Evolutionary conservation across 179 eudicot species (phyloP).

Genomic region (Corrigiola litoralis): DNA sequence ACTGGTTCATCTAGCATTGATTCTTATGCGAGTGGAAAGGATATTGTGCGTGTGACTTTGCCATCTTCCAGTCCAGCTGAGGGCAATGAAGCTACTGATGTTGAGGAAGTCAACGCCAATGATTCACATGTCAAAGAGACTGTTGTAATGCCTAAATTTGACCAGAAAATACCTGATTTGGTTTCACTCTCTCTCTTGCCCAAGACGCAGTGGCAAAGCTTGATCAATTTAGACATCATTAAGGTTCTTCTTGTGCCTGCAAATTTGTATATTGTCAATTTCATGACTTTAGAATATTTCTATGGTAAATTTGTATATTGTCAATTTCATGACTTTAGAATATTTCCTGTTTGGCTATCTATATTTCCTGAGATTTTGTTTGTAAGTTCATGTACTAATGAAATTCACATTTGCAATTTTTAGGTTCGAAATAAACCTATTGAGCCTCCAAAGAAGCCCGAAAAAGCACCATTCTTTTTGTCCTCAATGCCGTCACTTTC

Average conservation of each 20-base stretch:
- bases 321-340: background rate
- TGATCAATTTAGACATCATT: slow-evolving; percentile 88
- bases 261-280: background rate
- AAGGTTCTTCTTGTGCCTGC: slow-evolving; percentile 45
- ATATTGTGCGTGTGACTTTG: slow-evolving; percentile 57
- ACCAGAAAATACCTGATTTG: slow-evolving; percentile 78
- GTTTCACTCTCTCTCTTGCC: slow-evolving; percentile 91
- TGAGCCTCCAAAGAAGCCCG: slow-evolving; percentile 96
- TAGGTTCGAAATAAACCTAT: slow-evolving; percentile 93
- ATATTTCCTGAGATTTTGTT: too few species aligned
- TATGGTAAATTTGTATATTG: background rate
- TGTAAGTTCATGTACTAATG: slow-evolving; percentile 11
- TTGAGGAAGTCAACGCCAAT: slow-evolving; percentile 27
- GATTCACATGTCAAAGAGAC: slow-evolving; percentile 24
- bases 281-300: background rate
- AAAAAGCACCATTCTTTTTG: slow-evolving; percentile 92
- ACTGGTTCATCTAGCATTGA: slow-evolving; percentile 52
- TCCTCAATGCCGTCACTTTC: slow-evolving; percentile 83
- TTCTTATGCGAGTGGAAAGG: slow-evolving; percentile 83
- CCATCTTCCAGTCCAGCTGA: slow-evolving; percentile 68
- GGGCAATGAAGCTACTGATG: slow-evolving; percentile 34
- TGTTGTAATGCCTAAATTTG: slow-evolving; percentile 18
- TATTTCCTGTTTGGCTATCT: too few species aligned
- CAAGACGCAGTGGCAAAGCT: slow-evolving; percentile 98
- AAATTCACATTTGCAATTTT: slow-evolving; percentile 11